Conservation (phyloP, 495 filamentous ascomycete genomes). For the Amorphotheca resinae region DNA sequence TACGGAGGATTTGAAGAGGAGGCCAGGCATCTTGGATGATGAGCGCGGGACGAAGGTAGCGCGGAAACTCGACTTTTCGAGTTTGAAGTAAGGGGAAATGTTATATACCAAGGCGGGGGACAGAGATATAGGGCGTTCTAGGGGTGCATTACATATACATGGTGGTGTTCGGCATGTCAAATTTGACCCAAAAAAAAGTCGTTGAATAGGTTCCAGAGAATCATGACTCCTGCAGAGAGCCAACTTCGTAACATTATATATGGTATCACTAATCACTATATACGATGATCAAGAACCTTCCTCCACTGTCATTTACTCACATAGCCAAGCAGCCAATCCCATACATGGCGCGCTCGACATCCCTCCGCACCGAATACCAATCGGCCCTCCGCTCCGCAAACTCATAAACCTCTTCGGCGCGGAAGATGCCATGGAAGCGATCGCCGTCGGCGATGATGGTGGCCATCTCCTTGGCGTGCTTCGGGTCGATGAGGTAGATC, state of each 20-base stretch:
- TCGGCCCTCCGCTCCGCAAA: slow-evolving; percentile 90
- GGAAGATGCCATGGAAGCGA: slow-evolving; percentile 81
- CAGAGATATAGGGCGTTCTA: not conserved
- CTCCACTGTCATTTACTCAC: no score
- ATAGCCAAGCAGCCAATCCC: slow-evolving; percentile 82
- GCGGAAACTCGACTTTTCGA: slow-evolving; percentile 75
- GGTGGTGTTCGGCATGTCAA: no score
- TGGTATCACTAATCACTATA: no score
- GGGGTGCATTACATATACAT: no score
- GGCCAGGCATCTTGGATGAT: slow-evolving; percentile 60
- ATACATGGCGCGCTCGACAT: slow-evolving; percentile 96
- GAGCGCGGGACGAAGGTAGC: slow-evolving; percentile 59
- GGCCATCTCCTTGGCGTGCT: slow-evolving; percentile 89
- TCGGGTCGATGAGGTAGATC: slow-evolving; percentile 84
- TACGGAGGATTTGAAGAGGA: slow-evolving; percentile 71
- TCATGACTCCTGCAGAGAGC: no score
- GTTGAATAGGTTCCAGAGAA: no score
- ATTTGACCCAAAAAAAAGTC: no score
- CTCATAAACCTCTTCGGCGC: slow-evolving; percentile 94
- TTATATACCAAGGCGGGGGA: not conserved
- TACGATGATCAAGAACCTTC: no score
- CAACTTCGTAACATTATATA: no score
- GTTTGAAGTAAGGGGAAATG: slow-evolving; percentile 31
- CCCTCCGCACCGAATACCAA: slow-evolving; percentile 76
- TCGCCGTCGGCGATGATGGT: slow-evolving; percentile 85